These are phyloP conservation scores for Sporothrix curviconia DNA, from an alignment of 2,329 filamentous ascomycete species.

Conservation along the genomic window DNA sequence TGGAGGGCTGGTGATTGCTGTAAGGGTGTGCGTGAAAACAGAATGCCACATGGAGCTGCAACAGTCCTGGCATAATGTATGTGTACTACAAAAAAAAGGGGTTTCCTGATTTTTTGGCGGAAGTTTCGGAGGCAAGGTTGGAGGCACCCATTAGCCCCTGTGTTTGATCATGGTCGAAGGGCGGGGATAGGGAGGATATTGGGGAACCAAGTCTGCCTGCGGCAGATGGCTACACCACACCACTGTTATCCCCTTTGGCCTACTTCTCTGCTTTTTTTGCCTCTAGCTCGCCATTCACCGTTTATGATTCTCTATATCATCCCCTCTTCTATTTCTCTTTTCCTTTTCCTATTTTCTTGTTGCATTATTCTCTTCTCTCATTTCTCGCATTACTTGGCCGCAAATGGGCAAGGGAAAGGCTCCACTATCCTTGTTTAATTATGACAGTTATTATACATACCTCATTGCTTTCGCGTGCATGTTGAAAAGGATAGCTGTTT, in stretches of 20 bases:
- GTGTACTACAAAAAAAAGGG: conserved; percentile 13
- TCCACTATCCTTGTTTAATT: conserved; percentile 18
- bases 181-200: too few species aligned
- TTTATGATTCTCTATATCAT: conserved; percentile 14
- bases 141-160: too few species aligned
- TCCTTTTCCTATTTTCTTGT: conserved; percentile 19
- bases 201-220: too few species aligned
- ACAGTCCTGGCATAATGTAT: conserved; percentile 1
- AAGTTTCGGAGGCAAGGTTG: not conserved
- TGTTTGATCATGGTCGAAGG: too few species aligned
- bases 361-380: not conserved
- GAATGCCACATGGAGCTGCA: not conserved
- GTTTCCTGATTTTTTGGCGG: not conserved
- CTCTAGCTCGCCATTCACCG: conserved; percentile 14
- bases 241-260: too few species aligned
- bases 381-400: conserved; percentile 7
- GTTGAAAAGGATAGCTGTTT: not conserved
- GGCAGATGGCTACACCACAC: too few species aligned
- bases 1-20: too few species aligned
- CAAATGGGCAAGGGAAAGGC: conserved; percentile 17
- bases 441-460: conserved; percentile 2
- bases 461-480: not conserved
- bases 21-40: not conserved
- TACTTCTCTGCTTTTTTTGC: conserved; percentile 13
- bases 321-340: conserved; percentile 10